phyloP scores from a whole-genome alignment of 179 eudicot genomes.

The Drosera spatulata region DNA sequence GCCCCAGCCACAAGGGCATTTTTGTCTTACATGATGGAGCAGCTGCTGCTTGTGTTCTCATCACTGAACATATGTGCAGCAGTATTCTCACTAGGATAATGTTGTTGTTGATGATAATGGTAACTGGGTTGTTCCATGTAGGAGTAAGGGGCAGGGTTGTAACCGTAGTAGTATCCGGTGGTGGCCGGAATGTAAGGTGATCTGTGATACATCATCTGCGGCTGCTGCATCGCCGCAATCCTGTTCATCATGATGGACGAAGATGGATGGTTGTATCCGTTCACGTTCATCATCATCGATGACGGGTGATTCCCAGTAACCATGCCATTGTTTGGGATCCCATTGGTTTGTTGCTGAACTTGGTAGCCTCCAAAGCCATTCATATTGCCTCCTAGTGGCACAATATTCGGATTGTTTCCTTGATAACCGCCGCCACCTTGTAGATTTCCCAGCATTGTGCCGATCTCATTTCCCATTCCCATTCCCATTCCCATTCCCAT shows the following conservation, averaged over 20 bases:
- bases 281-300: constrained; percentile 36
- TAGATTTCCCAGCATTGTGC: constrained; percentile 21
- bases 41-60: constrained; percentile 14
- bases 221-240: constrained; percentile 26
- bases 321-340: constrained; percentile 11
- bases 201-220: constrained; percentile 67
- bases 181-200: constrained; percentile 43
- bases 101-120: neutral
- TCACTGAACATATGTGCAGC: constrained; percentile 24
- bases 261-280: constrained; percentile 20
- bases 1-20: neutral
- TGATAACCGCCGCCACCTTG: constrained; percentile 3
- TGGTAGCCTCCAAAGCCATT: constrained; percentile 20
- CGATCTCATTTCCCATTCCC: constrained; percentile 27
- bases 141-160: constrained; percentile 27
- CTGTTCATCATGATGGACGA: constrained; percentile 49
- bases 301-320: constrained; percentile 15
- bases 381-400: constrained; percentile 8
- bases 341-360: constrained; percentile 13
- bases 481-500: constrained; percentile 30
- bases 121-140: constrained; percentile 17
- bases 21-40: constrained; percentile 43
- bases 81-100: constrained; percentile 13
- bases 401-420: constrained; percentile 17
- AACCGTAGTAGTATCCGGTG: constrained; percentile 53